Base-by-base conservation (phyloP, 2,329 filamentous ascomycete species). In the Xenosphaeropsis pyriputrescens region DNA sequence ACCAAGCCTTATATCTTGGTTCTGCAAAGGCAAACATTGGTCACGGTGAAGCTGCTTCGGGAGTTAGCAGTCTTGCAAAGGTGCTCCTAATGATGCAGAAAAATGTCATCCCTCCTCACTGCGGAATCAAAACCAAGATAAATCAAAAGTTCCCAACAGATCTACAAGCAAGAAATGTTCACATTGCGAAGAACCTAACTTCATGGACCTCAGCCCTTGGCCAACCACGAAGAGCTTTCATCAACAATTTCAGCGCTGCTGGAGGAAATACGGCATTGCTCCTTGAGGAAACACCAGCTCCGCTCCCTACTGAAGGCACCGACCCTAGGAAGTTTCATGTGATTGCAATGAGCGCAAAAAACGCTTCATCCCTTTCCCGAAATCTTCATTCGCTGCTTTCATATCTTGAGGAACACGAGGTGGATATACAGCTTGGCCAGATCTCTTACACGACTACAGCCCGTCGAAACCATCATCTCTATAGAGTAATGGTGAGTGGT, bases 401-500 rank as follows among this genome's bases (percentile, higher is more conserved):
- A n/a, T 40, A 38, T 32, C 12, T 44, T 16, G 11, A 22, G 34
- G 67, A 62, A 42, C 26, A 38, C 16, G 11, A 32, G n/a, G 38
- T 41, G 7, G 43, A 44, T 9, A 19, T 5, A 19, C 38, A 39
- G 18, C 39, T 55, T 18, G 30, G 43, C 4, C 46, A 53, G 40
- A 37, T 55, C 6, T 48, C 52, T 9, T 56, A 56, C 36, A 54
- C 53, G 2, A 50, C 49, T 3, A 50, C 49, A 17, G 51, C 50
- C 12, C 67, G 77, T 15, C 67, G 69, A 32, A 67, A 72, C 8
- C 75, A 79, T 44, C 68, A 76, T 52, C 61, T 66, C 47, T 70
- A 66, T 59, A 65, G 72, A 18, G 61, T 72, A 52, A 65, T 62
- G 32, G 60, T 70, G 32, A 53, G 60, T 3, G 65, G 59, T 0